A percentile compares a stretch with the other conserved stretches of the same genome.
phyloP scores from a whole-genome alignment of 305 asterid genomes.

The Euphrasia arctica region DNA sequence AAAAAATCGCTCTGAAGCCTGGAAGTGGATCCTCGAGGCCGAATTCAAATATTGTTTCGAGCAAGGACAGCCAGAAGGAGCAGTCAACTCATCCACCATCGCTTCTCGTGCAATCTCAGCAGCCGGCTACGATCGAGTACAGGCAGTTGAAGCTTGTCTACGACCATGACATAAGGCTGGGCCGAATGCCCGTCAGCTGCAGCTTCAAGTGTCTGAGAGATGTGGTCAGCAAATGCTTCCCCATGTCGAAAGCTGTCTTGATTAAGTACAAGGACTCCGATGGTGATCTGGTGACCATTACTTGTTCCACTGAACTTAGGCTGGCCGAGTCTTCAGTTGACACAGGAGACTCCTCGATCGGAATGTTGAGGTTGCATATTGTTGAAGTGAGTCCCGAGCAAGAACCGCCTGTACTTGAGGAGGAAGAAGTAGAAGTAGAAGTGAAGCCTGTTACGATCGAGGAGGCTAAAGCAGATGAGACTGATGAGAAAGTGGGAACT shows the following conservation, averaged over 20 bases:
- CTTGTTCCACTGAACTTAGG: conserved; percentile 71
- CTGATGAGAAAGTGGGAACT: conserved; percentile 47
- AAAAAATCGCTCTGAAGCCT: conserved; percentile 78
- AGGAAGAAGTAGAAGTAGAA: conserved; percentile 29
- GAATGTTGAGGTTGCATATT: conserved; percentile 72
- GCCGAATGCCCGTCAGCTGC: conserved; percentile 81
- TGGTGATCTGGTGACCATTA: conserved; percentile 84
- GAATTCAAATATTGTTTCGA: conserved; percentile 15
- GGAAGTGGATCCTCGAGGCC: conserved; percentile 50
- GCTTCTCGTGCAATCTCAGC: neutral
- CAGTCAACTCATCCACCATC: conserved; percentile 24
- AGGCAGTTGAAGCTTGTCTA: conserved; percentile 88
- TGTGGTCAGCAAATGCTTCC: conserved; percentile 65
- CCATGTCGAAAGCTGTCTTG: conserved; percentile 81
- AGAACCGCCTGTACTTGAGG: conserved; percentile 80
- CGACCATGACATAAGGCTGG: conserved; percentile 93
- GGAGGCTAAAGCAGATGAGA: neutral
- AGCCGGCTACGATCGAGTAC: conserved; percentile 35
- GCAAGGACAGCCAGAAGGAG: conserved; percentile 45
- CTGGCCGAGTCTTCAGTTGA: conserved; percentile 71
- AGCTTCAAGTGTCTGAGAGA: conserved; percentile 71
- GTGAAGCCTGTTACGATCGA: conserved; percentile 52
- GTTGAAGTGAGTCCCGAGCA: conserved; percentile 97
- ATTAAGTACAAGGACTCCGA: conserved; percentile 82
- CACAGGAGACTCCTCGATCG: conserved; percentile 39